Evolutionary conservation across 148 eudicot species (phyloP).

Genomic region (Linanthus parryae): DNA sequence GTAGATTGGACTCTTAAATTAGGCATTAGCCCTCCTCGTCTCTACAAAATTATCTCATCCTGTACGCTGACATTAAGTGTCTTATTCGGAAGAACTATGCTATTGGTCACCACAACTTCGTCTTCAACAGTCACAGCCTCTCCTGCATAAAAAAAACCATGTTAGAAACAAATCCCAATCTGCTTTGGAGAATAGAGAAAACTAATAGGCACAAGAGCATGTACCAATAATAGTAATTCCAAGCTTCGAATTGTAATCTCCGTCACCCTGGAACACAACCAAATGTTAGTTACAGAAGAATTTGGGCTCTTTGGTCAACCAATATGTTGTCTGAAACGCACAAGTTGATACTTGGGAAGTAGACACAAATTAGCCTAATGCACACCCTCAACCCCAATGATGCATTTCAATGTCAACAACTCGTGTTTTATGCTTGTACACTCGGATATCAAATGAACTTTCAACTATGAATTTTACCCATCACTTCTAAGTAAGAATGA

Average conservation of each 20-base stretch:
- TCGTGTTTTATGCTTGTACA: too few relatives aligned
- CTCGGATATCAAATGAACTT: neutral
- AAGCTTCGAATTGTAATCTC: slow-evolving; percentile 70
- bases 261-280: slow-evolving; percentile 51
- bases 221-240: slow-evolving; percentile 84
- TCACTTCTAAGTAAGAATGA: neutral
- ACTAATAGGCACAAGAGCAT: neutral
- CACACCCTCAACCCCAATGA: too few relatives aligned
- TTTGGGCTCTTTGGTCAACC: too few relatives aligned
- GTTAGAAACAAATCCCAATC: neutral
- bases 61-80: slow-evolving; percentile 63
- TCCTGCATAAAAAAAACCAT: slow-evolving; percentile 41
- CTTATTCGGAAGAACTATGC: slow-evolving; percentile 83
- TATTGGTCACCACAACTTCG: slow-evolving; percentile 70
- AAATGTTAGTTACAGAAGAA: slow-evolving; percentile 7
- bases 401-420: too few relatives aligned
- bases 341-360: too few relatives aligned
- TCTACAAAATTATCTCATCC: slow-evolving; percentile 67
- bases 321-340: too few relatives aligned
- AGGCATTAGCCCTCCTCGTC: too few relatives aligned
- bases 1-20: too few relatives aligned
- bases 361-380: too few relatives aligned
- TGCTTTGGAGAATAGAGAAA: neutral
- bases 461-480: neutral
- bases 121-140: slow-evolving; percentile 80